Evolutionary conservation across 2,329 filamentous ascomycete species (phyloP).

Genomic region (Stagonosporopsis vannaccii): DNA sequence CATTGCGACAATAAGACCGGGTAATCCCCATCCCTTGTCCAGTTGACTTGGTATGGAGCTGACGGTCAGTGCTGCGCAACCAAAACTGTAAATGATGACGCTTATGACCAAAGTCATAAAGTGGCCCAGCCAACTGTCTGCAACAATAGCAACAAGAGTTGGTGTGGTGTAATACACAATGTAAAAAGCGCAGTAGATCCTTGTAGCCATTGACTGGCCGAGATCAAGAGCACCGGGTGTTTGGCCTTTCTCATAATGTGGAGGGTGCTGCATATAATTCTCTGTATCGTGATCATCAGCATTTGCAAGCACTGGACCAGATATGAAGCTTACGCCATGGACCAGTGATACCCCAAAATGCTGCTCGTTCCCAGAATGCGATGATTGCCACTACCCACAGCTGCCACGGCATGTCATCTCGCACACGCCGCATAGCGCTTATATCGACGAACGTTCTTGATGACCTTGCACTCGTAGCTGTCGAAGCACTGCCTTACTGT

Average conservation of each 20-base stretch:
- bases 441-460: slow-evolving; percentile 13
- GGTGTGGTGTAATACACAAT: slow-evolving; percentile 57
- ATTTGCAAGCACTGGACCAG: not conserved
- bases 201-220: slow-evolving; percentile 55
- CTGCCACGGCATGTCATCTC: slow-evolving; percentile 31
- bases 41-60: slow-evolving; percentile 30
- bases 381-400: slow-evolving; percentile 38
- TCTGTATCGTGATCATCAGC: slow-evolving; percentile 35
- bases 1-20: slow-evolving; percentile 40
- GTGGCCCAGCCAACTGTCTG: slow-evolving; percentile 51
- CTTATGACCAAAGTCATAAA: slow-evolving; percentile 47
- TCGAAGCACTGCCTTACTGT: slow-evolving; percentile 2
- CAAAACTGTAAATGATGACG: slow-evolving; percentile 38
- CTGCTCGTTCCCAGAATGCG: slow-evolving; percentile 37
- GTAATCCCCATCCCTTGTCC: slow-evolving; percentile 33
- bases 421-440: slow-evolving; percentile 27
- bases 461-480: slow-evolving; percentile 10
- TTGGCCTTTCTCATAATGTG: slow-evolving; percentile 29
- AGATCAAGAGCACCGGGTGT: slow-evolving; percentile 47
- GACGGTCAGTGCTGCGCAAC: slow-evolving; percentile 31
- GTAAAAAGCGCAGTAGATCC: slow-evolving; percentile 64
- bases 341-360: slow-evolving; percentile 41
- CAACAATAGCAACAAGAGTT: slow-evolving; percentile 46
- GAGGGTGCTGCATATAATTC: slow-evolving; percentile 54
- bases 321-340: slow-evolving; percentile 41